A percentile compares a stretch with the other conserved stretches of the same genome.
Conservation (phyloP, 1,284 basidiomycete species). For the Chondrostereum purpureum region DNA sequence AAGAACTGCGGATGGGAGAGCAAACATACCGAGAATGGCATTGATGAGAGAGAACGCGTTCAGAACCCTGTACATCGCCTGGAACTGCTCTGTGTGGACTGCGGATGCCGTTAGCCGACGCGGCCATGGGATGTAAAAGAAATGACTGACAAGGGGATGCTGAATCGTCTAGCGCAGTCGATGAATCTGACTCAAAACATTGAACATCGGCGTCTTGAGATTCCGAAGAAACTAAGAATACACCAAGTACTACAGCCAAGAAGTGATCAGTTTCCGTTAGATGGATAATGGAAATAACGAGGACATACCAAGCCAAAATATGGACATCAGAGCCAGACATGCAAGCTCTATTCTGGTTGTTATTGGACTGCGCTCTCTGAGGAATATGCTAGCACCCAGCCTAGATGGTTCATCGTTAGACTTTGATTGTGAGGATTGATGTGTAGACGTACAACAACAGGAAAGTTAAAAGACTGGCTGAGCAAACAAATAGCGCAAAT, state of each 20-base stretch:
- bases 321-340: conserved; percentile 62
- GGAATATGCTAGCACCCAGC: conserved; percentile 53
- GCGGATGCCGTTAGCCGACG: conserved; percentile 13
- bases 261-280: conserved; percentile 11
- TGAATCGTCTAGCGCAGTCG: conserved; percentile 44
- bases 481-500: conserved; percentile 73
- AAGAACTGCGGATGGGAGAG: conserved; percentile 6
- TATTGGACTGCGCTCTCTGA: conserved; percentile 64
- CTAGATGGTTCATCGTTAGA: too few relatives aligned
- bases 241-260: conserved; percentile 51
- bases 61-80: conserved; percentile 75
- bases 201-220: conserved; percentile 74
- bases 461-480: conserved; percentile 55
- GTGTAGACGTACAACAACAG: conserved; percentile 44
- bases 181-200: conserved; percentile 57
- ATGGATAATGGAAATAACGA: conserved; percentile 6
- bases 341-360: conserved; percentile 71
- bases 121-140: conserved; percentile 8
- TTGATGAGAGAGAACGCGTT: conserved; percentile 75
- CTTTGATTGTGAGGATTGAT: too few relatives aligned
- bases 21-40: conserved; percentile 52
- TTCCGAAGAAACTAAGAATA: conserved; percentile 63
- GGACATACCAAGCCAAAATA: conserved; percentile 69
- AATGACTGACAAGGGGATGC: conserved; percentile 48
- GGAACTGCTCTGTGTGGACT: conserved; percentile 67